Evolutionary conservation across 2,329 filamentous ascomycete genomes (phyloP), one percentile per base, ranked within the genome.

Genomic region (Aspergillus thermomutatus): DNA sequence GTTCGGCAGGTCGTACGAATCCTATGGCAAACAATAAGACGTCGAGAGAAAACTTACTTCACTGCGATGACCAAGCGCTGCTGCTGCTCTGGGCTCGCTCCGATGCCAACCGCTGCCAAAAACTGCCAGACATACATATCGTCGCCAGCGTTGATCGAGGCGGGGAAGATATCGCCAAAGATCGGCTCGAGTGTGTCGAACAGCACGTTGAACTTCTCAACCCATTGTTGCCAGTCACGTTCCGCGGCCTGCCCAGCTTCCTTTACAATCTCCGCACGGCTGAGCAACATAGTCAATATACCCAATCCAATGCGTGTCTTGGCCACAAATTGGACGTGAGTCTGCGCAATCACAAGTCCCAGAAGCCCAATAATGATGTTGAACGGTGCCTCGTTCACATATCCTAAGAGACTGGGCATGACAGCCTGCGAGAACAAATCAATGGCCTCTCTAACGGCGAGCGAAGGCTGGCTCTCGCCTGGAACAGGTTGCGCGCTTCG

Each of bases 111-210:
- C 11, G 93, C 92, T 8, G 94, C 94, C 62, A 99, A 82, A 73
- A 97, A 95, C 75, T 97, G 93, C 94, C 94, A 99, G 41, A 97
- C 91, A 69, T 97, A 96, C 69, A 96, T 88, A 69, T 99, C 94
- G 64, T 97, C 92, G 50, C 90, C 90, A 7, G 90, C 87, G 62
- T 91, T 92, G 68, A 96, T 90, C n/a, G 89, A 89, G 21, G 89
- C 90, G 0, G 93, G 92, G 84, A 99, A 99, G 61, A 97, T 87
- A 66, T 89, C 84, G 11, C 89, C 88, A 49, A 97, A 83, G 6
- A 88, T 87, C 1, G 90, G 90, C 73, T 97, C 93, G 19, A 97
- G 80, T 6, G 85, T 83, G 72, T 94, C 91, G 75, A 99, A 99
- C 58, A 99, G 84, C 26, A 84, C 82, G 66, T 92, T 91, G 77